Evolutionary conservation across 2,329 filamentous ascomycete genomes (phyloP), one percentile per base, ranked within the genome.

Genomic region (Paradendryphiella salina): DNA sequence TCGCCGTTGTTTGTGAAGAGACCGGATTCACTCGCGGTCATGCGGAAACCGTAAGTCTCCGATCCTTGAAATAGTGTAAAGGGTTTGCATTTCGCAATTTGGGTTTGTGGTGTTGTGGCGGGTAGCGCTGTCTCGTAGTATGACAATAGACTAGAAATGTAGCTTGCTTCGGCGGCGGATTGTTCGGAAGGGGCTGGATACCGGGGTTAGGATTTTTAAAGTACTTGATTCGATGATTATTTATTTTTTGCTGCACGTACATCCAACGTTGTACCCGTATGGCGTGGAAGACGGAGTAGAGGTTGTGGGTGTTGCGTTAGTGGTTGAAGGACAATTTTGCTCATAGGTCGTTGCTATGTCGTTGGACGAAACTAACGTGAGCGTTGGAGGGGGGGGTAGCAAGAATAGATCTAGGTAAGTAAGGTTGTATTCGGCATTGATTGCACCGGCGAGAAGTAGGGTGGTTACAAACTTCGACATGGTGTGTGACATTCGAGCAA

Each of bases 21-120:
- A n/a, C 35, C 35, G 11, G 17, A n/a, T 8, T 20, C 13, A 2
- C 35, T 5, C 6, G 17, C 11, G 1, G 50, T 45, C 4, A 45
- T 21, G n/a, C 38, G 45, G 17, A 36, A 32, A 3, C 36, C 50
- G 31, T 32, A 53, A 8, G 50, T 53, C 9, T 49, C 45, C 8
- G 46, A 46, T 17, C 50, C 50, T 45, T 53, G 50, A 2, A 53
- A 34, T 11, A 53, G 14, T 6, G 46, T 51, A 9, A 51, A 42
- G 3, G 48, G 48, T 6, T 37, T 32, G 33, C 48, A 51, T 2
- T 8, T 13, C 7, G 4, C 29, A 11, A 15, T 1, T 11, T 26
- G 14, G 5, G 3, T 13, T n/a, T 18, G 17, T 10, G 48, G 48
- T 13, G 42, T 42, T 3, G 14, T 26, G 11, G 10, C 80, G 79